These are phyloP conservation scores for Gossypium schwendimanii DNA, from an alignment of 441 rosid genomes.

Conservation along the genomic window DNA sequence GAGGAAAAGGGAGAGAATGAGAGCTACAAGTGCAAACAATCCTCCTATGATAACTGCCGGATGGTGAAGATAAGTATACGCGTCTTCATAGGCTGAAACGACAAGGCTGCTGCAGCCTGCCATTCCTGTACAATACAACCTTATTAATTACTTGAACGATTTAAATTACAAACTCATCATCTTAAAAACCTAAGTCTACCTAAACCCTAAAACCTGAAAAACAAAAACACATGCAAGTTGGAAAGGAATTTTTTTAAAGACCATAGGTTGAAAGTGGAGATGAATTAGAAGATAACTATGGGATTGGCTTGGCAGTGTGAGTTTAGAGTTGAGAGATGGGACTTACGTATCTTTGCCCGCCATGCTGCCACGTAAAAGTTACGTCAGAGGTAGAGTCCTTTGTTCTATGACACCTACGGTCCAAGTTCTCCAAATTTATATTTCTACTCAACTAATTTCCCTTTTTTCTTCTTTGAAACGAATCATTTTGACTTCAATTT, in stretches of 20 bases:
- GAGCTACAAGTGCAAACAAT: constrained; percentile 52
- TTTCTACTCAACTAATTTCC: neutral
- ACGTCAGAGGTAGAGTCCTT: neutral
- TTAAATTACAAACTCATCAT: neutral
- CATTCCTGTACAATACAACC: neutral
- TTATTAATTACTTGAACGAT: neutral
- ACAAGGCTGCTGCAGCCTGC: neutral
- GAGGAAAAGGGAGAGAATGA: constrained; percentile 46
- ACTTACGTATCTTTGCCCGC: neutral
- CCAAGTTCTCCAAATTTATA: neutral
- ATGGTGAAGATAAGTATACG: constrained; percentile 41
- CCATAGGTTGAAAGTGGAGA: neutral
- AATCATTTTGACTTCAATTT: neutral
- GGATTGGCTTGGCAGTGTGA: neutral
- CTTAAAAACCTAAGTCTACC: neutral
- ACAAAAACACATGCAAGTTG: neutral
- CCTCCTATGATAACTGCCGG: constrained; percentile 61
- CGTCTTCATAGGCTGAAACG: constrained; percentile 12
- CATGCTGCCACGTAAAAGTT: constrained; percentile 7
- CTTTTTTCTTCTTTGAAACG: neutral
- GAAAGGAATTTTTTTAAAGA: neutral
- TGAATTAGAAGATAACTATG: neutral
- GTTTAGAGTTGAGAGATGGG: neutral
- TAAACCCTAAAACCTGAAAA: neutral
- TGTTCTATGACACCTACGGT: neutral